phyloP scores from a whole-genome alignment of 345 rosid species.

The Camelina sativa region DNA sequence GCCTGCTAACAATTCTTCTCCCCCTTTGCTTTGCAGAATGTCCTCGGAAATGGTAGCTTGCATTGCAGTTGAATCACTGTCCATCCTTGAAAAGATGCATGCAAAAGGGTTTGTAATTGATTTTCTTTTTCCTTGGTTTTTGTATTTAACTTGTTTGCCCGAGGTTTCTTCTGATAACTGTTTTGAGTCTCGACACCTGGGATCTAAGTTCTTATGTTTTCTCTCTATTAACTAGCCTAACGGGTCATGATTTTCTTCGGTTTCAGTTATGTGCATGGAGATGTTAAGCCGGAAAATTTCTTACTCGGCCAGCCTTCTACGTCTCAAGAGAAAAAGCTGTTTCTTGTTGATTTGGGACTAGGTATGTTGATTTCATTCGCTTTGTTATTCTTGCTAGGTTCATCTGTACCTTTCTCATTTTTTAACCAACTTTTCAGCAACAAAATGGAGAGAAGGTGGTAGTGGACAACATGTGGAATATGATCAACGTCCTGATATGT shows the following conservation, averaged over 20 bases:
- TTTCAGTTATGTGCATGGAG: slow-evolving; percentile 93
- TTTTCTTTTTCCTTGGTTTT: not conserved
- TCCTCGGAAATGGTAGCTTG: slow-evolving; percentile 97
- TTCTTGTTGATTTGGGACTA: slow-evolving; percentile 94
- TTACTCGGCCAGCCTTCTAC: slow-evolving; percentile 94
- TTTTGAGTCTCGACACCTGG: not conserved
- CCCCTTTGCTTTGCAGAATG: slow-evolving; percentile 61
- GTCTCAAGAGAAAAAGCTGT: slow-evolving; percentile 81
- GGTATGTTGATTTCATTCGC: slow-evolving; percentile 46
- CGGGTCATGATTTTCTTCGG: slow-evolving; percentile 26
- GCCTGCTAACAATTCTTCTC: slow-evolving; percentile 20
- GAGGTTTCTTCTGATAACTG: slow-evolving; percentile 19
- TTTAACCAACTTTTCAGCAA: slow-evolving; percentile 60
- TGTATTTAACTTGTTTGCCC: slow-evolving; percentile 15
- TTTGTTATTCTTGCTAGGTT: slow-evolving; percentile 30
- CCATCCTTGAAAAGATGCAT: slow-evolving; percentile 94
- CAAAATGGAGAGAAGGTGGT: slow-evolving; percentile 86
- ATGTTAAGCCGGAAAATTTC: slow-evolving; percentile 96
- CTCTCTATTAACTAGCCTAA: slow-evolving; percentile 30
- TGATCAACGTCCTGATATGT: slow-evolving; percentile 99
- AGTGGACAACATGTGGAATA: slow-evolving; percentile 88
- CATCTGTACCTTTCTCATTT: slow-evolving; percentile 22
- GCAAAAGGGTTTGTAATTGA: slow-evolving; percentile 73
- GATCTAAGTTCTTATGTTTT: slow-evolving; percentile 6
- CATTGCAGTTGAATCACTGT: slow-evolving; percentile 89